These are phyloP conservation scores for Laguncularia racemosa DNA, from an alignment of 345 rosid genomes.

Conservation along the genomic window DNA sequence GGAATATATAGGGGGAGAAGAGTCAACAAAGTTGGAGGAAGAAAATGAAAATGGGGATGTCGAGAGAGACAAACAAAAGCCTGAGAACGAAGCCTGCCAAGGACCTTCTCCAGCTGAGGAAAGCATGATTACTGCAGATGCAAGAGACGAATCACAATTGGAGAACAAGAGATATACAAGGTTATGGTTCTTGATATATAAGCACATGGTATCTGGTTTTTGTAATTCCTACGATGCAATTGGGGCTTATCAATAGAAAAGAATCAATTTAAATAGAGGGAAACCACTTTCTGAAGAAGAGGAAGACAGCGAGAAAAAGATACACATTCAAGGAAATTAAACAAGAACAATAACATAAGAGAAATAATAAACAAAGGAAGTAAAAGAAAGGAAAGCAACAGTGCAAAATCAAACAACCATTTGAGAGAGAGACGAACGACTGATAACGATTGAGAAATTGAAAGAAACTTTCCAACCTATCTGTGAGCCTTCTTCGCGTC, in stretches of 20 bases:
- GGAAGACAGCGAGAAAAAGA: constrained; percentile 22
- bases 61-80: not conserved
- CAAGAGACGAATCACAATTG: constrained; percentile 20
- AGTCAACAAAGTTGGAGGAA: not conserved
- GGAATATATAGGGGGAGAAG: not conserved
- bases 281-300: constrained; percentile 22
- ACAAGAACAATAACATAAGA: no score
- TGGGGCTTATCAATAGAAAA: no score
- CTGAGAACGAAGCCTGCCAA: not conserved
- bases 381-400: no score
- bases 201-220: constrained; percentile 68
- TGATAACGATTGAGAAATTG: no score
- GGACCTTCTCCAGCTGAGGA: constrained; percentile 10
- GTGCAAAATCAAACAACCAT: no score
- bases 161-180: constrained; percentile 50
- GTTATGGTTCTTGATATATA: constrained; percentile 68
- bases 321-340: constrained; percentile 6
- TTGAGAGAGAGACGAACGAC: no score
- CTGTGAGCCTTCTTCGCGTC: no score
- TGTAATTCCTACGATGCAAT: no score
- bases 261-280: constrained; percentile 25
- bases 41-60: not conserved
- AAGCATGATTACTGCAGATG: constrained; percentile 13
- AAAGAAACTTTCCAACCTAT: no score
- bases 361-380: no score